phyloP scores from a whole-genome alignment of 2,329 filamentous ascomycete genomes.

The Atkinsonella texensis region DNA sequence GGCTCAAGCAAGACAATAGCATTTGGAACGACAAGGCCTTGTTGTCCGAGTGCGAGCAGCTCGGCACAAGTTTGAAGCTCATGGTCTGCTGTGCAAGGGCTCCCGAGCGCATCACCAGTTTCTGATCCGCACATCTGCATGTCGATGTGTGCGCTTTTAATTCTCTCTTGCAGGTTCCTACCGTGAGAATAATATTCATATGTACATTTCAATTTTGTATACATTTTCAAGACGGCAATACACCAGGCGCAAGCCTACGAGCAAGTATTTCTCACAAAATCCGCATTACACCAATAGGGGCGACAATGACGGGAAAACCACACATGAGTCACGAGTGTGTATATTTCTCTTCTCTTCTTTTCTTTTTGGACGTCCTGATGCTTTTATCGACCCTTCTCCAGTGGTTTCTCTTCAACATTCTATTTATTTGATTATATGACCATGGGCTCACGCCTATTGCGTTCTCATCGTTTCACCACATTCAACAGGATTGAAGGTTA shows the following conservation, averaged over 20 bases:
- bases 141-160: not conserved
- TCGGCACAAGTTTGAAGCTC: slow-evolving; percentile 77
- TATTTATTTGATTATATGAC: not conserved
- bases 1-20: slow-evolving; percentile 34
- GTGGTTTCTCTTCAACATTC: not conserved
- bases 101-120: slow-evolving; percentile 44
- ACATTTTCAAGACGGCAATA: not conserved
- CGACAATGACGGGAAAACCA: not conserved
- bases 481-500: not conserved
- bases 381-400: not conserved
- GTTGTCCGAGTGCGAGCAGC: slow-evolving; percentile 73
- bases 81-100: slow-evolving; percentile 87
- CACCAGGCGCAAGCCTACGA: not conserved
- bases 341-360: not conserved
- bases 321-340: not conserved
- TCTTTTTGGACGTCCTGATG: not conserved
- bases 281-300: not conserved
- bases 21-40: slow-evolving; percentile 72
- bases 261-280: not conserved
- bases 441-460: not conserved
- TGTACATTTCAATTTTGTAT: not conserved
- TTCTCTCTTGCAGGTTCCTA: not conserved
- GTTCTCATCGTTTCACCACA: not conserved
- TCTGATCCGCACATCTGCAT: slow-evolving; percentile 18
- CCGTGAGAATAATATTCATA: not conserved